Evolutionary conservation across 2,329 filamentous ascomycete genomes (phyloP), one percentile per base, ranked within the genome.

Genomic region (Drechslerella stenobrocha): DNA sequence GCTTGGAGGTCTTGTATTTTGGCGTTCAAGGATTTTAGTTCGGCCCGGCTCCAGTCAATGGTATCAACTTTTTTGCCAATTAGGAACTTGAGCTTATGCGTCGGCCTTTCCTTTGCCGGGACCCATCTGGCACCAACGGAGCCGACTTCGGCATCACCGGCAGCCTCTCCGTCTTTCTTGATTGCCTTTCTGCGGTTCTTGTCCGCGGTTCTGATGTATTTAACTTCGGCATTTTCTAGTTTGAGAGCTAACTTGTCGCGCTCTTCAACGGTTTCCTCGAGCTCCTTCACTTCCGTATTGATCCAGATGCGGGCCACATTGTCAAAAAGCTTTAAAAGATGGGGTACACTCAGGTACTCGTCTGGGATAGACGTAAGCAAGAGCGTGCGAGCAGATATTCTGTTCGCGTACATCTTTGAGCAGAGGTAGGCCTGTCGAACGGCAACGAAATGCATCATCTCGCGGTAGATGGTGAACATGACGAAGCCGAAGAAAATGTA

Each of bases 1-100:
- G 80, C 81, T 75, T 93, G 89, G 22, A 84, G 81, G 40, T 82
- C 80, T 50, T 87, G 82, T 26, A 90, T 86, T 66, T 88, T 81
- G 0, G 88, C 86, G 52, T 87, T 86, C 44, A 95, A 82, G 48
- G 85, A 84, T 70, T 87, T 83, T 52, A 96, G 83, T 76, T 95
- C 87, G 1, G 81, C 80, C 52, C 93, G 87, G 70, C 85, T 88
- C 87, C 88, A 96, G 70, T 92, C 85, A 76, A 98, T 96, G 0
- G 90, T 93, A 77, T 98, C 93, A 13, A 96, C 91, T 76, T 95
- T 93, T 75, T 90, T 86, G 71, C 90, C 88, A 71, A 91, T 82
- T 20, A 93, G 76, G 3, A 82, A 80, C 75, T 87, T 88, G 57
- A 86, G 78, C 30, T 84, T 84, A 75, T 96, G 90, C 1, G 87